phyloP scores from a whole-genome alignment of 495 filamentous ascomycete species.

The Penicillium psychrofluorescens region DNA sequence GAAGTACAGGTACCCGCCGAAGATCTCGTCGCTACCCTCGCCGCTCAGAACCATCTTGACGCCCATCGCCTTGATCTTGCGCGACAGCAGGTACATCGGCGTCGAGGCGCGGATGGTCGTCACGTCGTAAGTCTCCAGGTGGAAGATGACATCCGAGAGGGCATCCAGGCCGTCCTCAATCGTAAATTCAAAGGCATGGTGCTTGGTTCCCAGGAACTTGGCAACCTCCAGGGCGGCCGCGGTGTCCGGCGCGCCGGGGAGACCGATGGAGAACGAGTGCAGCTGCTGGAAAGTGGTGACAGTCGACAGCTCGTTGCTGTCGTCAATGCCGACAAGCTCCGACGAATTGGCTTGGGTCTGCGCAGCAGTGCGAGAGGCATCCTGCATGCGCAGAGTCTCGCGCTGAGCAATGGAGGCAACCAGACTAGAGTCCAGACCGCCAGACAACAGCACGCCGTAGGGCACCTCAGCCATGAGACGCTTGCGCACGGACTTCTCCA shows the following conservation, averaged over 20 bases:
- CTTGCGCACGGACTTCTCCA: conserved; percentile 92
- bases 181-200: conserved; percentile 97
- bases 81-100: conserved; percentile 93
- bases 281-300: conserved; percentile 87
- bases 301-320: conserved; percentile 80
- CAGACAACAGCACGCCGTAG: conserved; percentile 91
- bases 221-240: conserved; percentile 84
- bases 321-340: conserved; percentile 88
- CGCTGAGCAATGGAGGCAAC: conserved; percentile 93
- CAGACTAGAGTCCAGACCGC: conserved; percentile 90
- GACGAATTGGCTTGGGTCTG: conserved; percentile 46
- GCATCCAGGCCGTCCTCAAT: conserved; percentile 95
- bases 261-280: conserved; percentile 96
- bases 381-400: conserved; percentile 72
- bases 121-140: conserved; percentile 95
- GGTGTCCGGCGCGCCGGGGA: conserved; percentile 84
- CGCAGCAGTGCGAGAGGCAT: conserved; percentile 33
- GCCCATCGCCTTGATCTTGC: conserved; percentile 98
- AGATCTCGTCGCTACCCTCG: conserved; percentile 96
- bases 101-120: conserved; percentile 98
- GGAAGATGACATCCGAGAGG: conserved; percentile 92
- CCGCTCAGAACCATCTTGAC: conserved; percentile 99
- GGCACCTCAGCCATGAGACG: conserved; percentile 98
- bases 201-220: conserved; percentile 91
- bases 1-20: conserved; percentile 98